A percentile compares a stretch with the other conserved stretches of the same genome.
Evolutionary conservation across 2,329 filamentous ascomycete genomes (phyloP).

Genomic region (Phialocephala subalpina): DNA sequence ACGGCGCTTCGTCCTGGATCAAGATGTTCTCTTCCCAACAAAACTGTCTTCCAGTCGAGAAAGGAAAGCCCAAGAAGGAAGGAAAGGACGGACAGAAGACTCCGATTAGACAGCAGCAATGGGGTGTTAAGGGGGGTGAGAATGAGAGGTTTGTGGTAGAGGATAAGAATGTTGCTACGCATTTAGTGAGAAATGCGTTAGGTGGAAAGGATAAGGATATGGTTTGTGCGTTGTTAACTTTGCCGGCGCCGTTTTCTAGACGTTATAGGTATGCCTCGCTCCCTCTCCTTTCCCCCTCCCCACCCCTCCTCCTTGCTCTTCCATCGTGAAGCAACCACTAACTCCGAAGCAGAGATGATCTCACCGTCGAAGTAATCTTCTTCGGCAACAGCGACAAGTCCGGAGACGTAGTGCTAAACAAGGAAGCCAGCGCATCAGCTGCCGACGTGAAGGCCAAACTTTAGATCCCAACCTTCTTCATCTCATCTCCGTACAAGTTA

Average conservation of each 20-base stretch:
- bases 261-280: slow-evolving; percentile 76
- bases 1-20: slow-evolving; percentile 68
- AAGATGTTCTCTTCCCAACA: slow-evolving; percentile 65
- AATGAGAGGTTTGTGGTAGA: slow-evolving; percentile 89
- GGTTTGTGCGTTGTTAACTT: slow-evolving; percentile 87
- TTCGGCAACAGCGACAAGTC: slow-evolving; percentile 84
- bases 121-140: slow-evolving; percentile 79
- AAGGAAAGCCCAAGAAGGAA: slow-evolving; percentile 49
- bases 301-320: not conserved
- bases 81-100: slow-evolving; percentile 76
- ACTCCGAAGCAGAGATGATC: slow-evolving; percentile 74
- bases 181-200: slow-evolving; percentile 92
- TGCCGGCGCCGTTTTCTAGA: slow-evolving; percentile 90
- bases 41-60: slow-evolving; percentile 78
- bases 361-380: slow-evolving; percentile 98
- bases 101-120: slow-evolving; percentile 89
- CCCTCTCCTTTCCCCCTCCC: not conserved
- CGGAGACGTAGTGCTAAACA: slow-evolving; percentile 83
- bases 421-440: slow-evolving; percentile 76
- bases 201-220: slow-evolving; percentile 94
- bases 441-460: slow-evolving; percentile 44
- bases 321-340: slow-evolving; percentile 17
- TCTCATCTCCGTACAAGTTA: not conserved
- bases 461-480: slow-evolving; percentile 15
- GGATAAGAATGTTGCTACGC: slow-evolving; percentile 96